Evolutionary conservation across 768 basidiomycete species (phyloP), one percentile per base, ranked within the genome.

Genomic region (Myochromella boudieri): DNA sequence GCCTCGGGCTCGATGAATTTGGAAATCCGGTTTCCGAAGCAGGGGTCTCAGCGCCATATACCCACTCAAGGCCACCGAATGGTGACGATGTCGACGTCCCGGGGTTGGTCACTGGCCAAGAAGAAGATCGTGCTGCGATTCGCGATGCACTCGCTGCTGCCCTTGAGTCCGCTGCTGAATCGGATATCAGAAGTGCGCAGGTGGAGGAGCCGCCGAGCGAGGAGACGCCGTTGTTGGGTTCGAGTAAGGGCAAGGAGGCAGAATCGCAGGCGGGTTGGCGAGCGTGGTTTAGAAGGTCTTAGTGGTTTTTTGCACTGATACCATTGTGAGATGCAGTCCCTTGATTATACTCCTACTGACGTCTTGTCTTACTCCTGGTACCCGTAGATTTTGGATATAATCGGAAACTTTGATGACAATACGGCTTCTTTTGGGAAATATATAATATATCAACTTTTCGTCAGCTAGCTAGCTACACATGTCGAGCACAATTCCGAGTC

Each of bases 1-100:
- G 71, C 29, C 75, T 91, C 14, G 80, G 81, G 12, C 78, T 97
- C 40, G 91, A 97, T 60, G 95, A 97, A 66, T 98, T 97, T 58
- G 95, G 95, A 1, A 72, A 76, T 29, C 78, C 83, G 1, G 27
- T 55, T 12, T 14, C 32, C 4, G 31, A 8, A 22, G 7, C 42
- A 9, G 7, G 22, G n/a, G n/a, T 26, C 17, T 21, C 20, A 22
- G 21, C 22, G 40, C 9, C 18, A 26, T n/a, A 15, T 39, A 9
- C 28, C 14, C 29, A 29, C 20, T 12, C 37, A 17, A 18, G 32
- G 22, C n/a, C 32, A 14, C 15, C 28, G 3, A 31, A 28, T n/a
- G 43, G 43, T 39, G 42, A 39, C 41, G 54, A 52, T 14, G 41
- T 36, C 8, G 58, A 55, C 20, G 56, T 63, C 8, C 61, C 61